A percentile compares a stretch with the other conserved stretches of the same genome.
Conservation (phyloP, 75 land plant genomes). For the Larix kaempferi region DNA sequence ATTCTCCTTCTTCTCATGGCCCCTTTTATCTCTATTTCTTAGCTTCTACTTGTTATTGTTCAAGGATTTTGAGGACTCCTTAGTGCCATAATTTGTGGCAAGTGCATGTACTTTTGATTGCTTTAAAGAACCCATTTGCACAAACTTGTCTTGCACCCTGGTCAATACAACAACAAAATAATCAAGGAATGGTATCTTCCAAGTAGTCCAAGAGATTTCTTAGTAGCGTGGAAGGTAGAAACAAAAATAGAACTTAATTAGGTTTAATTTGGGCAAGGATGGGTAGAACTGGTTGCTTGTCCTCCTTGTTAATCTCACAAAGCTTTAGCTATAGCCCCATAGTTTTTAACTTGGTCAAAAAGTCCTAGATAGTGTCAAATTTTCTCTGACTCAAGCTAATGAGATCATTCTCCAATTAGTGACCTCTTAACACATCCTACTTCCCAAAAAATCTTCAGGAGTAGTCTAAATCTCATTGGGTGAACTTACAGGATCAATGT, state of each 20-base stretch:
- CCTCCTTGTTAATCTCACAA: not conserved
- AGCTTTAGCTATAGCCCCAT: not conserved
- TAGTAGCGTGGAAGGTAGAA: not conserved
- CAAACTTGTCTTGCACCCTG: not conserved
- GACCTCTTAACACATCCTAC: not conserved
- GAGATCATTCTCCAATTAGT: not conserved
- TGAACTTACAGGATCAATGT: not conserved
- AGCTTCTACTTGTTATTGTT: not conserved
- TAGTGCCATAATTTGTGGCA: not conserved
- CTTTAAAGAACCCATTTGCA: not conserved
- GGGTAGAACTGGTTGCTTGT: not conserved
- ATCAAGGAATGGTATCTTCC: not conserved
- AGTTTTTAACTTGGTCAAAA: not conserved
- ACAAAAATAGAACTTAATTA: not conserved
- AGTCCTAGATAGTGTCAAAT: not conserved
- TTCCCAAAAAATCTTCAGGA: not conserved
- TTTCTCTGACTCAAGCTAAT: not conserved
- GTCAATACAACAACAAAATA: not conserved
- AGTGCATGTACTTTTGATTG: not conserved
- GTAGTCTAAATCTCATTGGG: not conserved
- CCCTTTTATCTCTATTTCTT: not conserved
- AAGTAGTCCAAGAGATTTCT: not conserved
- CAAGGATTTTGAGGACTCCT: not conserved
- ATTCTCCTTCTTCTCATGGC: not conserved
- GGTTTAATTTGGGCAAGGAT: not conserved